These are phyloP conservation scores for Sugiyamaella sp. DNA, from an alignment of 1,139 yeast genomes.

Conservation along the genomic window DNA sequence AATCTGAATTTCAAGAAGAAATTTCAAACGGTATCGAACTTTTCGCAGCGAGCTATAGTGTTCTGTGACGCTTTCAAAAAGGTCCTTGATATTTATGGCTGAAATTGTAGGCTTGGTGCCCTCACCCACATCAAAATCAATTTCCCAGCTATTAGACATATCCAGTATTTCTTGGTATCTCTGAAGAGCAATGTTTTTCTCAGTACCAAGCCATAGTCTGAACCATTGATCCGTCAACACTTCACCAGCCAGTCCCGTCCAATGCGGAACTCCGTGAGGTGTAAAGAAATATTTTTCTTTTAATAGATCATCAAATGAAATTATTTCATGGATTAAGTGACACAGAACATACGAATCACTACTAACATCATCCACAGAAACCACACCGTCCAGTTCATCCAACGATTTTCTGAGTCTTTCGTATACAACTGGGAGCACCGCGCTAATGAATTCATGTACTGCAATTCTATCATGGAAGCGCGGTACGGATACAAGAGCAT, in stretches of 20 bases:
- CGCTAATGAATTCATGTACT: slow-evolving; percentile 56
- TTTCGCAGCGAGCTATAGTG: slow-evolving; percentile 61
- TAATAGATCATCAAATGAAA: slow-evolving; percentile 60
- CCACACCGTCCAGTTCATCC: slow-evolving; percentile 45
- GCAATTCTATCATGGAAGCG: slow-evolving; percentile 39
- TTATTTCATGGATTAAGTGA: slow-evolving; percentile 62
- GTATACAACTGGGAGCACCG: slow-evolving; percentile 55
- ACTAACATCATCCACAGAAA: slow-evolving; percentile 1
- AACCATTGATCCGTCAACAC: slow-evolving; percentile 50
- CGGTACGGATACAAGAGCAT: slow-evolving; percentile 38
- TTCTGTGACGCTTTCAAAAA: slow-evolving; percentile 67
- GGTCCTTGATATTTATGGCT: slow-evolving; percentile 60
- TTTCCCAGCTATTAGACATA: slow-evolving; percentile 56
- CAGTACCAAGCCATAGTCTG: slow-evolving; percentile 70
- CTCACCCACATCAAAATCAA: slow-evolving; percentile 64
- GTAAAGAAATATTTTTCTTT: slow-evolving; percentile 58
- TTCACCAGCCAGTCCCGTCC: slow-evolving; percentile 65
- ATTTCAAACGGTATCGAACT: slow-evolving; percentile 65
- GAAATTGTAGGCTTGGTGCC: slow-evolving; percentile 64
- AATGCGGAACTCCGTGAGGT: slow-evolving; percentile 50
- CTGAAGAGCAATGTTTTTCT: slow-evolving; percentile 46
- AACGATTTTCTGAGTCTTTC: slow-evolving; percentile 49
- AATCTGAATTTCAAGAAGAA: slow-evolving; percentile 71
- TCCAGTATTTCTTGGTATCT: slow-evolving; percentile 63
- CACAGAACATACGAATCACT: slow-evolving; percentile 52